A percentile compares a stretch with the other conserved stretches of the same genome.
Conservation (phyloP, 1,284 basidiomycete genomes). For the Afroboletus lepidellus region DNA sequence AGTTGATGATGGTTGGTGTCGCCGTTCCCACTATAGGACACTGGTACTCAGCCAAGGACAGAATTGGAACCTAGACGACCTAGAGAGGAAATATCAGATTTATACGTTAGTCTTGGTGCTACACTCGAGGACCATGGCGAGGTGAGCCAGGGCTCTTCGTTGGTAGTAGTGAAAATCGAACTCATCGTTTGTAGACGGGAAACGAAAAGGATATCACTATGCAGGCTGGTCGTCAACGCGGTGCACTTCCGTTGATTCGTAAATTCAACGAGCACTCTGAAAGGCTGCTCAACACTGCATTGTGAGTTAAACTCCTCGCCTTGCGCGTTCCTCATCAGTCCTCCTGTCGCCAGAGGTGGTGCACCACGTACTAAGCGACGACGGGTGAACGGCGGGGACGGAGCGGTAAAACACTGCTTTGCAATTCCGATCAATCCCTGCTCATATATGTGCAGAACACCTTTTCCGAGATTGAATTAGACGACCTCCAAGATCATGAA, state of each 20-base stretch:
- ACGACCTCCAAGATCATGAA: constrained; percentile 77
- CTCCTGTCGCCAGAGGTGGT: constrained; percentile 48
- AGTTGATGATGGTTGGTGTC: constrained; percentile 82
- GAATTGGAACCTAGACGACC: constrained; percentile 79
- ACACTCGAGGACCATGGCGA: constrained; percentile 92
- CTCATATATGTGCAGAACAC: constrained; percentile 35
- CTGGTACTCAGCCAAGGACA: constrained; percentile 32
- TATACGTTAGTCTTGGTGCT: constrained; percentile 84
- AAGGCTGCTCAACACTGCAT: constrained; percentile 73
- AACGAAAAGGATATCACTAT: constrained; percentile 92
- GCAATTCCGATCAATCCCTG: not conserved
- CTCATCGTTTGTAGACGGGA: constrained; percentile 57
- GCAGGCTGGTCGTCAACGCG: constrained; percentile 88
- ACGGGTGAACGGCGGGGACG: constrained; percentile 44
- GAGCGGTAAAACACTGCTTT: constrained; percentile 29
- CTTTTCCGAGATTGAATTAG: constrained; percentile 79
- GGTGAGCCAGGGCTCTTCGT: constrained; percentile 40
- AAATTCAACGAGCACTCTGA: constrained; percentile 98
- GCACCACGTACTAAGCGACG: constrained; percentile 57
- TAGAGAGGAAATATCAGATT: constrained; percentile 67
- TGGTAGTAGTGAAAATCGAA: not conserved
- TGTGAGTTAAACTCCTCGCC: constrained; percentile 44
- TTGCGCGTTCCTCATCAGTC: not conserved
- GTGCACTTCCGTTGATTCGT: constrained; percentile 88
- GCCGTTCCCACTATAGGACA: not conserved